Percentiles rank a stretch among this genome's conserved stretches.
Evolutionary conservation across 208 protist genomes (phyloP).

Genomic region (Spongospora subterranea): DNA sequence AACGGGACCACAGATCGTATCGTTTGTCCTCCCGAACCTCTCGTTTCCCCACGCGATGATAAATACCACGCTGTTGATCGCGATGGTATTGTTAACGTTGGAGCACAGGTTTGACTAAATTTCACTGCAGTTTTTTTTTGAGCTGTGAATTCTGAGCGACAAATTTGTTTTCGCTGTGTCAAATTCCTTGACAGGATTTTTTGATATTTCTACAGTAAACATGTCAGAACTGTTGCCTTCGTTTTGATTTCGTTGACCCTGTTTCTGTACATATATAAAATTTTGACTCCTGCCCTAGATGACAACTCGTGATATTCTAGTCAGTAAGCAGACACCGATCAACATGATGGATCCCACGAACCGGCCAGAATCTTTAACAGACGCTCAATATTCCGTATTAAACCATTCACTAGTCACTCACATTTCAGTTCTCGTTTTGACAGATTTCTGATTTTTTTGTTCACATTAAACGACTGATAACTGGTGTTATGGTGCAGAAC

Average conservation of each 20-base stretch:
- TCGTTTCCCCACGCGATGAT: background rate
- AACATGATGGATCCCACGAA: conserved; percentile 55
- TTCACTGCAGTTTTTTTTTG: background rate
- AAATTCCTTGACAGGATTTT: too few species aligned
- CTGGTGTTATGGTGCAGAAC: conserved; percentile 23
- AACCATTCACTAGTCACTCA: too few species aligned
- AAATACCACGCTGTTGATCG: conserved; percentile 79
- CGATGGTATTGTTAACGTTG: conserved; percentile 89
- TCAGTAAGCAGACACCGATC: conserved; percentile 89
- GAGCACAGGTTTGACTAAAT: conserved; percentile 73
- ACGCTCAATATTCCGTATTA: conserved; percentile 8
- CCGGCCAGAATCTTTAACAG: background rate
- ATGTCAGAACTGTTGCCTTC: too few species aligned
- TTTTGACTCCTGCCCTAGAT: conserved; percentile 69
- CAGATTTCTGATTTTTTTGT: background rate
- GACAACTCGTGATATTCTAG: conserved; percentile 85
- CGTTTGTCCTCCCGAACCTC: conserved; percentile 9
- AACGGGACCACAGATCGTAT: conserved; percentile 70
- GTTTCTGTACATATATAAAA: too few species aligned
- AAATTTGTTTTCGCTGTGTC: too few species aligned
- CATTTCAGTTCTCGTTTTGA: too few species aligned
- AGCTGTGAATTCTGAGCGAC: too few species aligned
- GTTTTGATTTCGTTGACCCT: too few species aligned
- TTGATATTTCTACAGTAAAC: too few species aligned
- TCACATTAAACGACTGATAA: background rate